Base-by-base conservation (phyloP, 169 alveolate species). In the Eimeria acervulina region DNA sequence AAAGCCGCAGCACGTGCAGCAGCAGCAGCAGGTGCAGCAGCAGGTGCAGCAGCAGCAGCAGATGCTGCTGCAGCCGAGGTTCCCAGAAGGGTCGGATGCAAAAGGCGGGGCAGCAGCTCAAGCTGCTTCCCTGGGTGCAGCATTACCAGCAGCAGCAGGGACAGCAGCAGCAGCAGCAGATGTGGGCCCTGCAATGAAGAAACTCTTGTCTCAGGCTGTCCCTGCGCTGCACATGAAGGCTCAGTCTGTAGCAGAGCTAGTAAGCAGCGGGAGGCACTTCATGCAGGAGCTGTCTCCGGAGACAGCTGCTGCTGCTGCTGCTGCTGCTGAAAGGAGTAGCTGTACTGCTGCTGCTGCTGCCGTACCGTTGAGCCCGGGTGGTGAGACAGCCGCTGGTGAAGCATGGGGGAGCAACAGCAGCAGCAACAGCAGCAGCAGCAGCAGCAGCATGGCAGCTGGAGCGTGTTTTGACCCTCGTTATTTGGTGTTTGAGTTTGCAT, bases 401-500 rank as follows among this genome's bases (percentile, higher is more conserved):
- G n/a, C n/a, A n/a, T n/a, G 70, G 47, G 17, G 42, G 38, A 42
- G 70, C 90, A 21, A 26, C 90, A 44, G 70, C 70, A 33, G 70
- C 87, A 33, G 17, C 87, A 33, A 31, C 87, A 44, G 70, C 90
- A 31, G 26, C 66, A 55, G 66, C 66, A 55, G 66, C 66, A 55
- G 66, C 66, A 55, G 66, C 66, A 55, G 26, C 66, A 55, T 66
- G 5, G 90, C 44, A 23, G 70, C 88, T 28, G 51, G 33, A 28
- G 84, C 47, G 47, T 38, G 38, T 6, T 98, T 97, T 85, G 99
- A 98, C 94, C 99, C 99, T 1, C 97, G 99, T 80, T 94, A 98
- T 63, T 92, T 98, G 93, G 97, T 98, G 70, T 98, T 98, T 94
- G 99, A 98, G 96, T 98, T 98, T 96, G 97, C 98, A 80, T 97